These are phyloP conservation scores for Termitomyces sp. DNA, from an alignment of 768 basidiomycete genomes.

Conservation along the genomic window DNA sequence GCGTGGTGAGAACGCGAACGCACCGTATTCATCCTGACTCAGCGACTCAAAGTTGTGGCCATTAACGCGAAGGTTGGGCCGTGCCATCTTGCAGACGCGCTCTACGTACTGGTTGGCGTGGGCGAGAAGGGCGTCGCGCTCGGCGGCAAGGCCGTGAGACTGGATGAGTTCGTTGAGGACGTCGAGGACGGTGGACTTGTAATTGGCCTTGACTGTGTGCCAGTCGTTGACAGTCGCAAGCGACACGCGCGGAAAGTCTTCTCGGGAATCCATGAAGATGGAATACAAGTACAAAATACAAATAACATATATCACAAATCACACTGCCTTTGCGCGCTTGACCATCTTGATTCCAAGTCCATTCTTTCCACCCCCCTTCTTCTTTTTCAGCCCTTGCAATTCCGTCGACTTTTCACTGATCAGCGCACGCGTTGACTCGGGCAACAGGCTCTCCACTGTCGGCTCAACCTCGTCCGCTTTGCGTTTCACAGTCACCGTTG, in stretches of 20 bases:
- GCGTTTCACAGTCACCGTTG: constrained; percentile 74
- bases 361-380: constrained; percentile 59
- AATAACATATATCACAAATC: constrained; percentile 7
- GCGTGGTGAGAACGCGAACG: constrained; percentile 3
- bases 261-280: constrained; percentile 33
- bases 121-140: constrained; percentile 45
- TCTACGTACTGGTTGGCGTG: constrained; percentile 65
- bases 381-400: constrained; percentile 51
- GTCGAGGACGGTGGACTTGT: constrained; percentile 41
- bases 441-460: constrained; percentile 61
- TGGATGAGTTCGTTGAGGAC: constrained; percentile 46
- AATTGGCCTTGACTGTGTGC: constrained; percentile 56
- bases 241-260: constrained; percentile 50
- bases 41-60: constrained; percentile 72
- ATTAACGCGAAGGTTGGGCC: constrained; percentile 76
- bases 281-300: constrained; percentile 3
- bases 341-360: constrained; percentile 73
- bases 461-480: constrained; percentile 83
- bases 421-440: constrained; percentile 60
- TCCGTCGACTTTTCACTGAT: constrained; percentile 46
- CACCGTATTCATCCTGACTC: constrained; percentile 54
- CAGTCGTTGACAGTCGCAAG: constrained; percentile 68
- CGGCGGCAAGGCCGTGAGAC: constrained; percentile 33
- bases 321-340: constrained; percentile 41
- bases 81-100: constrained; percentile 55